phyloP scores from a whole-genome alignment of 768 basidiomycete genomes.

The Mycena haematopus region DNA sequence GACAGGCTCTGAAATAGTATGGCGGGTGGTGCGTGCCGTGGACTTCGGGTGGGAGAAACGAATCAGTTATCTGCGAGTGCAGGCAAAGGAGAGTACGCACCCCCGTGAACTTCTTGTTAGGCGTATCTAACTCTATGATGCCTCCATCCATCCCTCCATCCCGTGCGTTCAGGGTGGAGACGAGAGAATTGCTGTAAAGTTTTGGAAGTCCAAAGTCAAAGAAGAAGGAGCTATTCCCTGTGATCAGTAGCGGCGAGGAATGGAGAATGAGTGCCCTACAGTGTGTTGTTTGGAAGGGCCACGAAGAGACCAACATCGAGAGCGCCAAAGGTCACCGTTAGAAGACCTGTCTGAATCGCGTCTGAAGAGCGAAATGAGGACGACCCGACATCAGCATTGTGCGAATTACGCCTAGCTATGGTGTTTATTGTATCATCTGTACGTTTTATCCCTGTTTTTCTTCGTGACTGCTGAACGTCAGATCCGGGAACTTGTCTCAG shows the following conservation, averaged over 20 bases:
- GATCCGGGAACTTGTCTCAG: neutral
- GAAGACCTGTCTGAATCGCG: neutral
- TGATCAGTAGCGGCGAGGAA: neutral
- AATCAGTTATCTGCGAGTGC: neutral
- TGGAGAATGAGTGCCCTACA: neutral
- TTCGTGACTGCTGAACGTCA: neutral
- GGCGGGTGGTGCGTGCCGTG: neutral
- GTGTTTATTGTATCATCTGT: neutral
- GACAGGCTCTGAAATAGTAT: neutral
- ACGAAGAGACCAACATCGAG: conserved; percentile 10
- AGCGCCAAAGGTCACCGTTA: conserved; percentile 1
- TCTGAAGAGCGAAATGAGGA: neutral
- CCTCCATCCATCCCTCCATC: neutral
- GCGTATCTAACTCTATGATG: neutral
- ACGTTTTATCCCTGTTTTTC: neutral
- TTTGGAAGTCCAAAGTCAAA: conserved; percentile 4
- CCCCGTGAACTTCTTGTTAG: neutral
- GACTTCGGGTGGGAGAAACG: neutral
- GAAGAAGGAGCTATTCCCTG: conserved; percentile 1
- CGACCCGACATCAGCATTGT: neutral
- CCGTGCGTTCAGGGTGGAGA: conserved; percentile 3
- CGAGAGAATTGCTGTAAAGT: conserved; percentile 6
- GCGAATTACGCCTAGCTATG: neutral
- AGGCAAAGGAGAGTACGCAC: neutral
- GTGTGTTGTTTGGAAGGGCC: conserved; percentile 3